phyloP scores from a whole-genome alignment of 192 early-diverging fungal genomes.

The Coemansia sp. region DNA sequence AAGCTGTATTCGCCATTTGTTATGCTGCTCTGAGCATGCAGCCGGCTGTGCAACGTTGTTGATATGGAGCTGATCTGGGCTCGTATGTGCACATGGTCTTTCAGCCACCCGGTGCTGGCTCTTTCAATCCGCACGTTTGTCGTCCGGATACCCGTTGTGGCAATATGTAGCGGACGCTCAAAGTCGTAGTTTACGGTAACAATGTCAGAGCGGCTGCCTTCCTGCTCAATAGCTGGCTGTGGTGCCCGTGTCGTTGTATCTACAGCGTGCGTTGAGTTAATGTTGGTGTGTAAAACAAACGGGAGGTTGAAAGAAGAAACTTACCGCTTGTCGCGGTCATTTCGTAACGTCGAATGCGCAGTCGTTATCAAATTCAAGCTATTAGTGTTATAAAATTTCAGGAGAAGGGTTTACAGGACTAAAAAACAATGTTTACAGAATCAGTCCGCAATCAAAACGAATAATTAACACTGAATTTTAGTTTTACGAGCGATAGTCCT shows the following conservation, averaged over 20 bases:
- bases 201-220: slow-evolving; percentile 25
- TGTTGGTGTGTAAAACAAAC: too few species aligned
- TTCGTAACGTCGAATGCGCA: too few species aligned
- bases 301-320: too few species aligned
- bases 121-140: slow-evolving; percentile 36
- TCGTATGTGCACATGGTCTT: slow-evolving; percentile 20
- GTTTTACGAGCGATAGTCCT: too few species aligned
- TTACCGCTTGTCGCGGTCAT: too few species aligned
- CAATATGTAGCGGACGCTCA: slow-evolving; percentile 18
- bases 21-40: slow-evolving; percentile 20
- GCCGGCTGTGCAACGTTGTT: slow-evolving; percentile 31
- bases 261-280: neutral
- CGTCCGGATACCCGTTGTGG: slow-evolving; percentile 32
- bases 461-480: too few species aligned
- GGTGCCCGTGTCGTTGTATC: neutral
- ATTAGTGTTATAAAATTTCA: too few species aligned
- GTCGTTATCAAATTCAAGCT: too few species aligned
- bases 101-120: slow-evolving; percentile 19
- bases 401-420: too few species aligned
- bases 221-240: slow-evolving; percentile 12
- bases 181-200: slow-evolving; percentile 29
- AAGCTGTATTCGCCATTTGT: slow-evolving; percentile 26
- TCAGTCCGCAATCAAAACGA: too few species aligned
- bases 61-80: slow-evolving; percentile 32
- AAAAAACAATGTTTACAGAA: too few species aligned